These are phyloP conservation scores for Grammothele lineata DNA, from an alignment of 768 basidiomycete species.

Conservation along the genomic window DNA sequence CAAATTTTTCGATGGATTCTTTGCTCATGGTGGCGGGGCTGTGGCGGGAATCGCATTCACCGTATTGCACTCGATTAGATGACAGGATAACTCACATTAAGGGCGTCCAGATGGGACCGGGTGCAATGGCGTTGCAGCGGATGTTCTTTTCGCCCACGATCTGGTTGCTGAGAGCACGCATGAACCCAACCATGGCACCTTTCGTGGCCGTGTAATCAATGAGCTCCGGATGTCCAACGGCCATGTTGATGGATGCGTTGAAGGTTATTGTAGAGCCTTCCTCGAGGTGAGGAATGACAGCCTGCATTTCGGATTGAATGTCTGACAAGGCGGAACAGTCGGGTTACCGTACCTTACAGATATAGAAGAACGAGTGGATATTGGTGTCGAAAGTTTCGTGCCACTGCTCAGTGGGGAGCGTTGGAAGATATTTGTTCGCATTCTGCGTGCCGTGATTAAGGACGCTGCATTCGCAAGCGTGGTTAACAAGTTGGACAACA, in stretches of 20 bases:
- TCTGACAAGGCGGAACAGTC: too few species aligned
- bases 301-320: slow-evolving; percentile 18
- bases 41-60: too few species aligned
- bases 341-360: slow-evolving; percentile 34
- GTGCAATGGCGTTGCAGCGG: slow-evolving; percentile 35
- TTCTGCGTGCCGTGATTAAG: slow-evolving; percentile 44
- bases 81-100: slow-evolving; percentile 26
- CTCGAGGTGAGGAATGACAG: slow-evolving; percentile 40
- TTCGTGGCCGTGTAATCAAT: slow-evolving; percentile 54
- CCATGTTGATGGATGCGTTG: slow-evolving; percentile 41
- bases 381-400: slow-evolving; percentile 35
- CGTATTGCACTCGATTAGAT: too few species aligned
- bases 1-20: slow-evolving; percentile 30
- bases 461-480: slow-evolving; percentile 22
- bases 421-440: slow-evolving; percentile 32
- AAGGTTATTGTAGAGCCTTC: slow-evolving; percentile 39
- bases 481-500: too few species aligned
- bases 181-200: slow-evolving; percentile 47
- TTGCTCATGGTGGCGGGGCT: slow-evolving; percentile 34
- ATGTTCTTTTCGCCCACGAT: slow-evolving; percentile 46
- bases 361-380: slow-evolving; percentile 43
- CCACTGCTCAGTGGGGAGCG: slow-evolving; percentile 40
- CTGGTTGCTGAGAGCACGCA: slow-evolving; percentile 45
- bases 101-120: slow-evolving; percentile 48
- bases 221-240: slow-evolving; percentile 41